Conservation (phyloP, 176 grass and related monocot species). For the Miscanthus lutarioriparius region DNA sequence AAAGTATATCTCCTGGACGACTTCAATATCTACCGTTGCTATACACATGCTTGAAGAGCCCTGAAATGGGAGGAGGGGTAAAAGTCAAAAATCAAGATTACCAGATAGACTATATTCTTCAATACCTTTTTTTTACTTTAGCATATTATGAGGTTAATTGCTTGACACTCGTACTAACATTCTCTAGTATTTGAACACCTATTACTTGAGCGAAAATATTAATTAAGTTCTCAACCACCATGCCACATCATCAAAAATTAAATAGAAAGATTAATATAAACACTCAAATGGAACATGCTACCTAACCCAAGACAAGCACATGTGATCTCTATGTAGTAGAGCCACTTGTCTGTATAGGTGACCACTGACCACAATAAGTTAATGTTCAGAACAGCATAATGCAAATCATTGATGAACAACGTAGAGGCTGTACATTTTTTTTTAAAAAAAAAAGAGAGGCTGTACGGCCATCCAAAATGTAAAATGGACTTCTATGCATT, state of each 20-base stretch:
- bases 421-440: neutral
- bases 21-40: neutral
- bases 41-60: neutral
- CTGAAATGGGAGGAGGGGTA: neutral
- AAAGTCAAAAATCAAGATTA: neutral
- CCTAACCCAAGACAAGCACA: neutral
- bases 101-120: neutral
- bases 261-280: neutral
- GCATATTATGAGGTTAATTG: neutral
- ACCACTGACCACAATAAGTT: neutral
- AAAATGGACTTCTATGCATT: neutral
- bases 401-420: neutral
- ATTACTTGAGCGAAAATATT: neutral
- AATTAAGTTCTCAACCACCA: neutral
- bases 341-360: neutral
- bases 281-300: neutral
- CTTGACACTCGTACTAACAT: neutral
- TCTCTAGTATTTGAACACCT: neutral
- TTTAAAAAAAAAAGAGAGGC: neutral
- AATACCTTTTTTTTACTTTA: neutral
- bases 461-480: neutral
- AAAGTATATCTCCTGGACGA: neutral
- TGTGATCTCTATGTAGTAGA: neutral
- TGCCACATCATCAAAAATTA: neutral
- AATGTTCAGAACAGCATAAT: neutral